Percentiles rank a stretch among this genome's conserved stretches.
These are phyloP conservation scores for Stipa capillata DNA, from an alignment of 176 grass and related monocot species.

Conservation along the genomic window DNA sequence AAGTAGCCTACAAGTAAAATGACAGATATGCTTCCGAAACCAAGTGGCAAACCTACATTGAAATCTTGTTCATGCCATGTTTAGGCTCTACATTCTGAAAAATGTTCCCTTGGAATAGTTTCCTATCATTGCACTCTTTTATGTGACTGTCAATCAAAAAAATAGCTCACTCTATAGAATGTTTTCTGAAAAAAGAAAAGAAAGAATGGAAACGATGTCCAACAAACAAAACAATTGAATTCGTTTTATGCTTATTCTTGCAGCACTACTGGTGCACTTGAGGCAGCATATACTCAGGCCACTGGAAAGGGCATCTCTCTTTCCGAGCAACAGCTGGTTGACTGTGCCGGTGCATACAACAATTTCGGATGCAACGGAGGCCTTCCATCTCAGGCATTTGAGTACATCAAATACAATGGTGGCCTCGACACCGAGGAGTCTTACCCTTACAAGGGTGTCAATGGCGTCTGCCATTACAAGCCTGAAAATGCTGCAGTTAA, in stretches of 20 bases:
- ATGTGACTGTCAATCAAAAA: neutral
- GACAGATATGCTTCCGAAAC: too few species aligned
- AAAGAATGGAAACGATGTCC: neutral
- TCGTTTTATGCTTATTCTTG: constrained; percentile 19
- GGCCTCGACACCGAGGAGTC: constrained; percentile 89
- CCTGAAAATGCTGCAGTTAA: constrained; percentile 57
- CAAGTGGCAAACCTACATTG: too few species aligned
- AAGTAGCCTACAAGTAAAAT: neutral
- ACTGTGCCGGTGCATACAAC: constrained; percentile 65
- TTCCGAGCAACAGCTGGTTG: constrained; percentile 97
- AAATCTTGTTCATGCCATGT: neutral
- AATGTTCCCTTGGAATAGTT: neutral
- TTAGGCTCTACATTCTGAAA: neutral
- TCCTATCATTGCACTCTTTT: neutral
- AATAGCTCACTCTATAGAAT: neutral
- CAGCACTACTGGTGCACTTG: constrained; percentile 97
- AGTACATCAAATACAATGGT: constrained; percentile 94
- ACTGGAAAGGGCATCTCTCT: constrained; percentile 70
- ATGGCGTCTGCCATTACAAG: constrained; percentile 60
- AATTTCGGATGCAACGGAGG: constrained; percentile 93
- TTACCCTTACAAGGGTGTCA: constrained; percentile 87
- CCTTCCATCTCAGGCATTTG: constrained; percentile 89
- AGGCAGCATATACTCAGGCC: constrained; percentile 88
- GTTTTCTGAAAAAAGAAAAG: neutral
- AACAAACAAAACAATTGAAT: neutral